Base-by-base conservation (phyloP, 768 basidiomycete genomes). In the Boletus rubroflammeus region DNA sequence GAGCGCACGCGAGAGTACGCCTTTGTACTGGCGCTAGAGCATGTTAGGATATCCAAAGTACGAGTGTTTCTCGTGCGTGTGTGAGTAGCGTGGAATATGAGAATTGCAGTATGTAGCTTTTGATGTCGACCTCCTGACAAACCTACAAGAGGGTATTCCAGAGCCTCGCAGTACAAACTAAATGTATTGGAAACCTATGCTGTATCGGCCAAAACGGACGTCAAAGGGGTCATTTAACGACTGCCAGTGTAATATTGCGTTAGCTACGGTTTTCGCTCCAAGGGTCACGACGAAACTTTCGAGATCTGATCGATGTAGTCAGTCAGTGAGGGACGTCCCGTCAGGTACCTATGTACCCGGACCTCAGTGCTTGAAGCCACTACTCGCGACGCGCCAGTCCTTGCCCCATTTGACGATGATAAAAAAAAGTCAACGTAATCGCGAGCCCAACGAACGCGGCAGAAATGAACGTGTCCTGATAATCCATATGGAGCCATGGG, bases 21-120 rank as follows among this genome's bases (percentile, higher is more conserved):
- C 74, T 2, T 46, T 55, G 19, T 77, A 77, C 57, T 76, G 74
- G 73, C 67, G 73, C 15, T 75, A 38, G 49, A 53, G 23, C 13
- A 9, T 7, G 17, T 32, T 6, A 4, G 21, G 26, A 25, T 19
- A 41, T 2, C 25, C 40, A 3, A 6, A 7, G 32, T 36, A 23
- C 3, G n/a, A 6, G n/a, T 19, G 7, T 10, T 14, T 29, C 13
- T 14, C 26, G n/a, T 25, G 34, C n/a, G 10, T 32, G n/a, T 36
- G 25, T 9, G 17, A 35, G n/a, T 31, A 14, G 8, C 4, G 29
- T 31, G 19, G 29, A 45, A 31, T 9, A 13, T 19, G 17, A 3
- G 17, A 28, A 15, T 41, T 15, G 21, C 3, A 41, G 13, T 21
- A 1, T 14, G 6, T 21, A 11, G 6, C 6, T 40, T 14, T 15